Percentiles rank a stretch among this genome's conserved stretches.
phyloP scores from a whole-genome alignment of 768 basidiomycete genomes.

The Phlebiopsis flavidoalba region DNA sequence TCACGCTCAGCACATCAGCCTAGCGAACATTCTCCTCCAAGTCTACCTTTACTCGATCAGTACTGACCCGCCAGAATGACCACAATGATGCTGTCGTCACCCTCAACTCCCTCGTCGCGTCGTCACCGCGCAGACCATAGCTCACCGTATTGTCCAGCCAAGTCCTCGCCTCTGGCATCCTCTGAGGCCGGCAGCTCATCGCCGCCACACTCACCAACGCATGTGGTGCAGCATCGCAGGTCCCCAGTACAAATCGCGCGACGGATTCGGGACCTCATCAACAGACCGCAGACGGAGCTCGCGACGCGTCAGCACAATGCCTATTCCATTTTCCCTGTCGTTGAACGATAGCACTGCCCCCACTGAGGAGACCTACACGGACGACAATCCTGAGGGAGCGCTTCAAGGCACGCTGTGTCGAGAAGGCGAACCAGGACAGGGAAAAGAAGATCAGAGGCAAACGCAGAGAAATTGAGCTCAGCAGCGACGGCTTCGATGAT shows the following conservation, averaged over 20 bases:
- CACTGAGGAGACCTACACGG: constrained; percentile 39
- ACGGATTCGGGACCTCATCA: constrained; percentile 21
- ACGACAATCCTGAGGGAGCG: constrained; percentile 53
- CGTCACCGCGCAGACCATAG: neutral
- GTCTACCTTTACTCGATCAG: neutral
- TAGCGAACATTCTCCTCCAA: neutral
- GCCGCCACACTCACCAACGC: constrained; percentile 40
- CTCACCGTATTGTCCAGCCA: neutral
- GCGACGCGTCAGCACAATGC: neutral
- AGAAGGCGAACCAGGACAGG: constrained; percentile 54
- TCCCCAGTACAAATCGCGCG: constrained; percentile 48
- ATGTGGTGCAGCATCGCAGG: constrained; percentile 42
- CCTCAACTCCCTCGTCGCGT: constrained; percentile 9
- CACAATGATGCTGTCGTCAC: constrained; percentile 1
- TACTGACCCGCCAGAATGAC: neutral
- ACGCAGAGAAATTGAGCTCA: constrained; percentile 31
- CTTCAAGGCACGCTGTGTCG: constrained; percentile 56
- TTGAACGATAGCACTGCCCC: neutral
- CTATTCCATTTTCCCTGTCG: neutral
- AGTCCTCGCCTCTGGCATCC: constrained; percentile 49
- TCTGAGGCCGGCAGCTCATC: constrained; percentile 20
- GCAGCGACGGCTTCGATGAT: constrained; percentile 48
- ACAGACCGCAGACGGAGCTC: constrained; percentile 15
- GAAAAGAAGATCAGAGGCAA: constrained; percentile 37
- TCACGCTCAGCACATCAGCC: neutral